These are phyloP conservation scores for Annona squamosa DNA, from an alignment of 164 flowering plant genomes.

Conservation along the genomic window DNA sequence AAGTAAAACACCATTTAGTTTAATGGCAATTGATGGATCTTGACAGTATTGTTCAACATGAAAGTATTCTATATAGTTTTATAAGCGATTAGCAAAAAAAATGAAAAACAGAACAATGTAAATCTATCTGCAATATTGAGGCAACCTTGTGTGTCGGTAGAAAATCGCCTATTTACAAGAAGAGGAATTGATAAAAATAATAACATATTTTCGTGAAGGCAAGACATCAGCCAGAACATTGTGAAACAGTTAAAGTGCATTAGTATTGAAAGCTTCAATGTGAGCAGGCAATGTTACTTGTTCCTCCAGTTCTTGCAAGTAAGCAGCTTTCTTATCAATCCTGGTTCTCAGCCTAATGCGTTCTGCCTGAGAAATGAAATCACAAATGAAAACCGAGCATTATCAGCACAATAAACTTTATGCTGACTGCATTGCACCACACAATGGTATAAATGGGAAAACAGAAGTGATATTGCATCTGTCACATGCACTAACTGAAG, in stretches of 20 bases:
- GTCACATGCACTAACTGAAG: not conserved
- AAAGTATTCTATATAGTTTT: too few relatives aligned
- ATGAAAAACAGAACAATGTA: too few relatives aligned
- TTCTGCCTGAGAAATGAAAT: constrained; percentile 43
- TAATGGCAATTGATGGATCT: too few relatives aligned
- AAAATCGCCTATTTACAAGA: too few relatives aligned
- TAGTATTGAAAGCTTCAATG: not conserved
- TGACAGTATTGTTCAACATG: too few relatives aligned
- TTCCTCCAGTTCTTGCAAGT: constrained; percentile 85
- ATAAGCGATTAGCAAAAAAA: too few relatives aligned
- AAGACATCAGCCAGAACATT: not conserved
- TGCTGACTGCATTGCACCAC: constrained; percentile 1
- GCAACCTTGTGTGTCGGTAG: too few relatives aligned
- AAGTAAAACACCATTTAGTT: too few relatives aligned
- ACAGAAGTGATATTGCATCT: constrained; percentile 10
- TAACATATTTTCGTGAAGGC: not conserved
- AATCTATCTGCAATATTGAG: too few relatives aligned
- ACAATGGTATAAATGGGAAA: not conserved
- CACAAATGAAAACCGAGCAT: not conserved
- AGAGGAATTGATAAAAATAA: not conserved
- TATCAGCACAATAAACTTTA: not conserved
- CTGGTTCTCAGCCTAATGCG: constrained; percentile 53
- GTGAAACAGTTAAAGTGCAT: not conserved
- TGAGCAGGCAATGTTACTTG: constrained; percentile 47
- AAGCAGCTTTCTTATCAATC: constrained; percentile 84